Evolutionary conservation across 176 grass and related monocot genomes (phyloP).

Genomic region (Tuctoria greenei): DNA sequence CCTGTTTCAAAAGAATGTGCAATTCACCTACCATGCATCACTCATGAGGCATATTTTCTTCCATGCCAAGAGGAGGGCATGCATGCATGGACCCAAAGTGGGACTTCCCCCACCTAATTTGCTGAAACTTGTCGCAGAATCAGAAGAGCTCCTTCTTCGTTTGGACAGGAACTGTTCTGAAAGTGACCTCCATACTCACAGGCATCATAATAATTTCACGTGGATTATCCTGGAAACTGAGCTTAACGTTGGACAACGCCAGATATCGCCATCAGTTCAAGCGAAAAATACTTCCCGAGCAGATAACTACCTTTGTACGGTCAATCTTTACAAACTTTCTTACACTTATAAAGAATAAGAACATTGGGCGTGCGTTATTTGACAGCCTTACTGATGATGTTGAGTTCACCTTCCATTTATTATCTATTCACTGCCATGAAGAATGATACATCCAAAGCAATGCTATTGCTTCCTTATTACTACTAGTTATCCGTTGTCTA

Average conservation of each 20-base stretch:
- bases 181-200: conserved; percentile 30
- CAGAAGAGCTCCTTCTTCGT: conserved; percentile 17
- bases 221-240: not conserved
- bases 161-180: conserved; percentile 43
- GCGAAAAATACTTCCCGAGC: not conserved
- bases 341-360: not conserved
- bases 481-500: not conserved
- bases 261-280: conserved; percentile 2
- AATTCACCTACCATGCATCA: conserved; percentile 48
- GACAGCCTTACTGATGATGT: conserved; percentile 7
- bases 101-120: conserved; percentile 40
- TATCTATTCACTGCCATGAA: not conserved
- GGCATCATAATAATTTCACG: conserved; percentile 1
- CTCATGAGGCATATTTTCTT: conserved; percentile 58
- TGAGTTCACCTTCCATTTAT: not conserved
- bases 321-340: conserved; percentile 9
- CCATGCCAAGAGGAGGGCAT: conserved; percentile 35
- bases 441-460: conserved; percentile 28
- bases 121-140: conserved; percentile 38
- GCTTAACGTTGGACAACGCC: not conserved
- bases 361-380: conserved; percentile 20
- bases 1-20: conserved; percentile 23
- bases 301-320: not conserved
- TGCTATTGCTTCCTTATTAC: not conserved
- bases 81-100: conserved; percentile 40